These are phyloP conservation scores for Stereocaulon alpinum DNA, from an alignment of 495 filamentous ascomycete genomes.

Conservation along the genomic window DNA sequence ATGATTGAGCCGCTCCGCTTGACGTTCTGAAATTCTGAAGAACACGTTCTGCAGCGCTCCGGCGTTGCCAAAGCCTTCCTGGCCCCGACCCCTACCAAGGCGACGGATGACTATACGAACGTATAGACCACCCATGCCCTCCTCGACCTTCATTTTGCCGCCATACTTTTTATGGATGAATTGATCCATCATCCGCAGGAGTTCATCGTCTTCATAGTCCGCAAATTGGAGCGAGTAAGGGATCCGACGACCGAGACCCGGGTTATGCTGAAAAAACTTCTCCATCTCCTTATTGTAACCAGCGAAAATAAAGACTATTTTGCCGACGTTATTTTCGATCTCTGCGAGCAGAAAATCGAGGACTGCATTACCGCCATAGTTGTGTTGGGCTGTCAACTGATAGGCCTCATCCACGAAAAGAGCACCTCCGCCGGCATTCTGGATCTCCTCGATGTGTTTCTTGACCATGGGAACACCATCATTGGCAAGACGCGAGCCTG, in stretches of 20 bases:
- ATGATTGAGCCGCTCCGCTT: slow-evolving; percentile 43
- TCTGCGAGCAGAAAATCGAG: slow-evolving; percentile 68
- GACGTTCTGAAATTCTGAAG: slow-evolving; percentile 43
- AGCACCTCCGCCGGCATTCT: slow-evolving; percentile 52
- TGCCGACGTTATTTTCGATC: slow-evolving; percentile 64
- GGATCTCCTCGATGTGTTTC: slow-evolving; percentile 46
- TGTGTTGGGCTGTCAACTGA: slow-evolving; percentile 42
- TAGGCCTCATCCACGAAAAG: slow-evolving; percentile 71
- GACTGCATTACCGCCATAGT: slow-evolving; percentile 45
- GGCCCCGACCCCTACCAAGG: slow-evolving; percentile 50
- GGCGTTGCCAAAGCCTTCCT: slow-evolving; percentile 65
- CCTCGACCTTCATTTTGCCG: slow-evolving; percentile 52
- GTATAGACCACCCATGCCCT: slow-evolving; percentile 51
- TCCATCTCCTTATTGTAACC: slow-evolving; percentile 76
- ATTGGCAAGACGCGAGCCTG: slow-evolving; percentile 57
- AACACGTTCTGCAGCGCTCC: slow-evolving; percentile 53
- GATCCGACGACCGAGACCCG: slow-evolving; percentile 61
- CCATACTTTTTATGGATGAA: slow-evolving; percentile 41
- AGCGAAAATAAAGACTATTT: slow-evolving; percentile 66
- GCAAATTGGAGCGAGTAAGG: slow-evolving; percentile 54
- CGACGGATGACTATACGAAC: slow-evolving; percentile 52
- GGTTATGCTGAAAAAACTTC: slow-evolving; percentile 67
- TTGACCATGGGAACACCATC: slow-evolving; percentile 48
- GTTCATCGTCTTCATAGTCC: slow-evolving; percentile 59
- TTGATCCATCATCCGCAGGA: slow-evolving; percentile 43